Conservation (phyloP, 441 rosid genomes). For the Populus trichocarpa region DNA sequence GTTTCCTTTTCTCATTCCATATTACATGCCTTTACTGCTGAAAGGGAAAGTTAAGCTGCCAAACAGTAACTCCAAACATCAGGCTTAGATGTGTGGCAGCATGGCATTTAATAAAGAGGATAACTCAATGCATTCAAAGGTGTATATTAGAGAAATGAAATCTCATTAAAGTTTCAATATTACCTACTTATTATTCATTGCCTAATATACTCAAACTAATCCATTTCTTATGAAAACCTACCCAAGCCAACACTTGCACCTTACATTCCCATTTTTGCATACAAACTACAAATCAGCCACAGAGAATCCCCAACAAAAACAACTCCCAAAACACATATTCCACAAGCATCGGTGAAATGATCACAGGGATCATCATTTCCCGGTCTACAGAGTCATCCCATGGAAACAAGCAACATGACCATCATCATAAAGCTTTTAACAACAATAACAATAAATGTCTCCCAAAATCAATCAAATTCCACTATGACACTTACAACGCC, state of each 20-base stretch:
- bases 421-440: not conserved
- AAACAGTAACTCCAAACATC: not conserved
- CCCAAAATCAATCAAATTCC: not conserved
- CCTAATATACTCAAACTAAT: not conserved
- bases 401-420: not conserved
- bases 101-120: not conserved
- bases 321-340: not conserved
- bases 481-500: conserved; percentile 57
- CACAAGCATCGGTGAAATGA: not conserved
- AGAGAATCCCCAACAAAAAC: not conserved
- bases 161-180: not conserved
- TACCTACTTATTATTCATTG: not conserved
- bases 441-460: not conserved
- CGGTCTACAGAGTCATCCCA: not conserved
- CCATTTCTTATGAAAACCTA: not conserved
- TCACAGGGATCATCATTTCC: not conserved
- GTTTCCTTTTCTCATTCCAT: not conserved
- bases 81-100: not conserved
- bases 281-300: not conserved
- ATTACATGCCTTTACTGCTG: not conserved
- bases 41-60: not conserved
- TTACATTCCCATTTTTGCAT: not conserved
- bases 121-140: not conserved
- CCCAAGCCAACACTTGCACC: not conserved
- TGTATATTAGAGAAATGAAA: not conserved